These are phyloP conservation scores for Ceratobasidium sp. DNA, from an alignment of 1,284 basidiomycete species.

Conservation along the genomic window DNA sequence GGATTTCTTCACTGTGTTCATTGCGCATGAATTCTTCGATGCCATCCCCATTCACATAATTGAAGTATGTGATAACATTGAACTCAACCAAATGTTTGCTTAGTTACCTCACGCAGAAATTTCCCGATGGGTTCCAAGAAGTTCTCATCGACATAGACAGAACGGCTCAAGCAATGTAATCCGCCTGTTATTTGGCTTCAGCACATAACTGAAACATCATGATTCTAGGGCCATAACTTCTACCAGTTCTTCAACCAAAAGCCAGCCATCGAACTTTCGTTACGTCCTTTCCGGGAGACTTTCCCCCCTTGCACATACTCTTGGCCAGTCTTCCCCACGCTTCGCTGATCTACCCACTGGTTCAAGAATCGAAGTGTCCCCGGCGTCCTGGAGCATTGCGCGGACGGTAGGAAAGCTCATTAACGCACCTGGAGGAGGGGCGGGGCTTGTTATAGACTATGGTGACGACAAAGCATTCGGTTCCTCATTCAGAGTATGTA, in stretches of 20 bases:
- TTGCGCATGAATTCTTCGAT: slow-evolving; percentile 99
- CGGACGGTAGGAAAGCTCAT: slow-evolving; percentile 76
- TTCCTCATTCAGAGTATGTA: slow-evolving; percentile 80
- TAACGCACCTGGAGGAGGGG: slow-evolving; percentile 62
- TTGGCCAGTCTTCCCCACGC: slow-evolving; percentile 78
- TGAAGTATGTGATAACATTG: slow-evolving; percentile 68
- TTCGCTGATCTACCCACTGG: slow-evolving; percentile 78
- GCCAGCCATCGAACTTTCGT: slow-evolving; percentile 65
- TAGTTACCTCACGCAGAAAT: slow-evolving; percentile 69
- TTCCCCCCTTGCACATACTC: slow-evolving; percentile 75
- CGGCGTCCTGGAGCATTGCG: slow-evolving; percentile 76
- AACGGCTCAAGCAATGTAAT: slow-evolving; percentile 47
- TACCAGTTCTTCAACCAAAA: not conserved
- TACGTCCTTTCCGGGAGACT: slow-evolving; percentile 77
- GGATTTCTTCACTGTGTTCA: slow-evolving; percentile 82
- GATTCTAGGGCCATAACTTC: slow-evolving; percentile 23
- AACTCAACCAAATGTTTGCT: not conserved
- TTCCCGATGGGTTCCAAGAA: slow-evolving; percentile 87
- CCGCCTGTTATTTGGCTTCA: not conserved
- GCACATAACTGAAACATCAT: slow-evolving; percentile 10
- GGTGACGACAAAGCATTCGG: slow-evolving; percentile 81
- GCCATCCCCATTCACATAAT: slow-evolving; percentile 94
- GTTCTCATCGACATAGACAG: slow-evolving; percentile 74
- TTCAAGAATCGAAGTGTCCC: slow-evolving; percentile 83
- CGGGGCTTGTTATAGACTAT: slow-evolving; percentile 92